A percentile compares a stretch with the other conserved stretches of the same genome.
Conservation (phyloP, 805 yeast species). For the Candida peoriensis region DNA sequence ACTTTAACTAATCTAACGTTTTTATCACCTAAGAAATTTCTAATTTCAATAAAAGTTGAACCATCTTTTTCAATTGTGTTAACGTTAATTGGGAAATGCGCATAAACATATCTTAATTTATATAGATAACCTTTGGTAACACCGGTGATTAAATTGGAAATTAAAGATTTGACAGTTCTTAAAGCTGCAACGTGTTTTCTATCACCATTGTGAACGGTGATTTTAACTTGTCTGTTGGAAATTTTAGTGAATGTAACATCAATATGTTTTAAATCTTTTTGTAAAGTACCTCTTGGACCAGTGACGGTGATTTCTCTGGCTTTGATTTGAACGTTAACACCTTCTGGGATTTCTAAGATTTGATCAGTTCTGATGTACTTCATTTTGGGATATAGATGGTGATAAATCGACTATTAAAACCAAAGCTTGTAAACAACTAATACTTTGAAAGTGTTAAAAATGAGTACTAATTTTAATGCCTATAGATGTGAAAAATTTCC, state of each 20-base stretch:
- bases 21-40: conserved; percentile 99
- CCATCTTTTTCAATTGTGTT: conserved; percentile 82
- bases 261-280: conserved; percentile 89
- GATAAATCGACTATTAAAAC: too few species aligned
- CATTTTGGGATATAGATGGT: too few species aligned
- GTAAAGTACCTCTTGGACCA: conserved; percentile 96
- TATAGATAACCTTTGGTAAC: conserved; percentile 98
- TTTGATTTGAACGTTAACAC: conserved; percentile 85
- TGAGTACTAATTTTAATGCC: too few species aligned
- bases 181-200: conserved; percentile 99
- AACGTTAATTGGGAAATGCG: conserved; percentile 99
- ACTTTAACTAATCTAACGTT: conserved; percentile 85
- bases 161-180: conserved; percentile 96
- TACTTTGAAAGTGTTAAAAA: too few species aligned
- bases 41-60: conserved; percentile 78
- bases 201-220: conserved; percentile 97
- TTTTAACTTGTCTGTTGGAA: conserved; percentile 66
- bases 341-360: conserved; percentile 82
- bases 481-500: too few species aligned
- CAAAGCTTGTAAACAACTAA: too few species aligned
- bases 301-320: conserved; percentile 85
- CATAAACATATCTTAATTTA: conserved; percentile 99
- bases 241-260: conserved; percentile 89
- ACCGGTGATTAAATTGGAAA: conserved; percentile 94
- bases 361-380: conserved; percentile 88